phyloP scores from a whole-genome alignment of 352 stramenopile genomes.

The Phytophthora litchii region DNA sequence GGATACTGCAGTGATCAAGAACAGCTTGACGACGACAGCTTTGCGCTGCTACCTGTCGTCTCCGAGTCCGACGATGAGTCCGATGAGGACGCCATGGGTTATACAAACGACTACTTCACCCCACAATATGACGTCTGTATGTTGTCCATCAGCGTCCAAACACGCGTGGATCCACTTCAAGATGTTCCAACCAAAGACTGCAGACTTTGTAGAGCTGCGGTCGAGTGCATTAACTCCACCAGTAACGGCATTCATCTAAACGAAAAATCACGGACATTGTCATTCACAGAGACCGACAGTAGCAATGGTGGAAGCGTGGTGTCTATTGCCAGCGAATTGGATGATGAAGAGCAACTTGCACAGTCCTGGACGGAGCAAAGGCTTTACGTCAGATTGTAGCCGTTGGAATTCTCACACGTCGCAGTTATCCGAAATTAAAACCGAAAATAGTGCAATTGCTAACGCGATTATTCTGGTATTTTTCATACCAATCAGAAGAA shows the following conservation, averaged over 20 bases:
- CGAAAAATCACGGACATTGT: constrained; percentile 14
- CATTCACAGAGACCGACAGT: constrained; percentile 28
- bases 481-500: no score
- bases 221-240: constrained; percentile 3
- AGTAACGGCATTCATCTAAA: constrained; percentile 1
- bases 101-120: constrained; percentile 32
- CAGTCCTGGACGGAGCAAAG: constrained; percentile 24
- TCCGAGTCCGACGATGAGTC: constrained; percentile 28
- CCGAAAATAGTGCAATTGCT: no score
- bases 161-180: constrained; percentile 25
- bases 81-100: constrained; percentile 25
- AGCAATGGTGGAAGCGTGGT: constrained; percentile 18
- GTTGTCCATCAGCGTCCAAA: constrained; percentile 31
- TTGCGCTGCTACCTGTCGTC: constrained; percentile 26
- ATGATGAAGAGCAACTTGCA: constrained; percentile 1
- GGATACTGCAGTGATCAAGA: constrained; percentile 5
- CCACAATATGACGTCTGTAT: constrained; percentile 36
- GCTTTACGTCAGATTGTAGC: constrained; percentile 38
- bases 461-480: constrained; percentile 1
- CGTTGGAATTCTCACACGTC: constrained; percentile 16
- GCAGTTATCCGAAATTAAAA: background rate
- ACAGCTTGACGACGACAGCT: constrained; percentile 10
- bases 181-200: constrained; percentile 19
- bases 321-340: constrained; percentile 9
- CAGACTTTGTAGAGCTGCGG: constrained; percentile 27